Conservation (phyloP, 2,329 filamentous ascomycete species). For the Corynespora cassiicola region DNA sequence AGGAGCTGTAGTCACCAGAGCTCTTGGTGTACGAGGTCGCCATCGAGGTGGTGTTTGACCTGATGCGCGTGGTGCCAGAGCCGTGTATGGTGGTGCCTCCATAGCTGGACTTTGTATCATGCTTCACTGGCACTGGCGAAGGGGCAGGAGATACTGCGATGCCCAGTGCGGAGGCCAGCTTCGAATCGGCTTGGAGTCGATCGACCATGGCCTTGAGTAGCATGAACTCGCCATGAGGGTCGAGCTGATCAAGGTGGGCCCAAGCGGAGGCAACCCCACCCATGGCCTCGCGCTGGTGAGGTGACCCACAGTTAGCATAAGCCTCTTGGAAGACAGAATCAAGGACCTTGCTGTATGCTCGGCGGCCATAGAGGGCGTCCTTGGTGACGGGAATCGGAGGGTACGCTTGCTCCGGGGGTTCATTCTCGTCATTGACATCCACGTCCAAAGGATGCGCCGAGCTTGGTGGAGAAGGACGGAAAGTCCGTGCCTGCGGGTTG, state of each 20-base stretch:
- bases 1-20: slow-evolving; percentile 27
- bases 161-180: slow-evolving; percentile 60
- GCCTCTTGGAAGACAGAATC: slow-evolving; percentile 86
- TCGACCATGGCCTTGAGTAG: slow-evolving; percentile 79
- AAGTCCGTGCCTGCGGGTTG: slow-evolving; percentile 44
- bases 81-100: slow-evolving; percentile 43
- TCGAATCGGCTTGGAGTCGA: slow-evolving; percentile 73
- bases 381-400: slow-evolving; percentile 67
- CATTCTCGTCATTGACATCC: slow-evolving; percentile 65
- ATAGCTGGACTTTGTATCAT: slow-evolving; percentile 40
- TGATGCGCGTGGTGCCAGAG: slow-evolving; percentile 39
- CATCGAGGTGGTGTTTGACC: slow-evolving; percentile 34
- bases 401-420: slow-evolving; percentile 55
- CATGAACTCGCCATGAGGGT: slow-evolving; percentile 89
- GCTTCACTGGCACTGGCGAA: slow-evolving; percentile 33
- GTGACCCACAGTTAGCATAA: slow-evolving; percentile 76
- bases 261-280: slow-evolving; percentile 86
- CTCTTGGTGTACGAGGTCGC: slow-evolving; percentile 22
- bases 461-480: slow-evolving; percentile 42
- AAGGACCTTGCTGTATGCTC: slow-evolving; percentile 80
- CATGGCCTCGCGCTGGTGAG: slow-evolving; percentile 81
- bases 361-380: slow-evolving; percentile 81
- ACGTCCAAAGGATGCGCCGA: slow-evolving; percentile 35
- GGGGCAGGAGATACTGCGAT: slow-evolving; percentile 36
- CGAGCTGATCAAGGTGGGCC: slow-evolving; percentile 80